Evolutionary conservation across 139 green algal genomes (phyloP).

Genomic region (Diplosphaera chodatii): DNA sequence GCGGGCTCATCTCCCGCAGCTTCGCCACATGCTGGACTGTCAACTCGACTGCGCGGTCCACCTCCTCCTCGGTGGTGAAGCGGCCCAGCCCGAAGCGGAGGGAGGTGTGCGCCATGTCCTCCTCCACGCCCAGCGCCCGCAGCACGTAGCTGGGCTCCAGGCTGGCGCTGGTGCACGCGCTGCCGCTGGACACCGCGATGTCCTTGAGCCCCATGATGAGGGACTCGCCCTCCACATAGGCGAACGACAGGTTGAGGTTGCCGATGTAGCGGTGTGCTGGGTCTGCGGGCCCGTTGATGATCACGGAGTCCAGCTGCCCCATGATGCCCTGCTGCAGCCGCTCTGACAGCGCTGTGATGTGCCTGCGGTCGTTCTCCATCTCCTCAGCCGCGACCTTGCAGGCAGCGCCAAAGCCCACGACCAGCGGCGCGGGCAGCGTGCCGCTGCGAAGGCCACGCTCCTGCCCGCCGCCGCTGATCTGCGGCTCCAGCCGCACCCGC

Average conservation of each 20-base stretch:
- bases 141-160: conserved; percentile 97
- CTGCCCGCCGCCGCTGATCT: conserved; percentile 91
- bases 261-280: conserved; percentile 67
- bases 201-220: conserved; percentile 98
- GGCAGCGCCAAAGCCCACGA: conserved; percentile 85
- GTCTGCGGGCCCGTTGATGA: conserved; percentile 55
- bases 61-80: conserved; percentile 92
- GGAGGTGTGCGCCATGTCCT: conserved; percentile 95
- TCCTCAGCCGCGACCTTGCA: conserved; percentile 73
- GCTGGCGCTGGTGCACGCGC: conserved; percentile 88
- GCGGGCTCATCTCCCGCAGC: conserved; percentile 90
- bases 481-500: conserved; percentile 86
- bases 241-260: conserved; percentile 96
- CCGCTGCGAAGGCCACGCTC: conserved; percentile 87
- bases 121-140: conserved; percentile 92
- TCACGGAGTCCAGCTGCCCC: conserved; percentile 54
- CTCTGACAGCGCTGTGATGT: conserved; percentile 68
- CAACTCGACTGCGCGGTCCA: conserved; percentile 72
- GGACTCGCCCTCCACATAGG: conserved; percentile 94
- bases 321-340: conserved; percentile 80
- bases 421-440: conserved; percentile 78
- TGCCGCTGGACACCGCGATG: conserved; percentile 82
- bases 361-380: conserved; percentile 63
- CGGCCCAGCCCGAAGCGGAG: conserved; percentile 84
- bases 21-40: conserved; percentile 90